These are phyloP conservation scores for Scheffersomyces stipitis DNA, from an alignment of 805 yeast genomes.

Conservation along the genomic window DNA sequence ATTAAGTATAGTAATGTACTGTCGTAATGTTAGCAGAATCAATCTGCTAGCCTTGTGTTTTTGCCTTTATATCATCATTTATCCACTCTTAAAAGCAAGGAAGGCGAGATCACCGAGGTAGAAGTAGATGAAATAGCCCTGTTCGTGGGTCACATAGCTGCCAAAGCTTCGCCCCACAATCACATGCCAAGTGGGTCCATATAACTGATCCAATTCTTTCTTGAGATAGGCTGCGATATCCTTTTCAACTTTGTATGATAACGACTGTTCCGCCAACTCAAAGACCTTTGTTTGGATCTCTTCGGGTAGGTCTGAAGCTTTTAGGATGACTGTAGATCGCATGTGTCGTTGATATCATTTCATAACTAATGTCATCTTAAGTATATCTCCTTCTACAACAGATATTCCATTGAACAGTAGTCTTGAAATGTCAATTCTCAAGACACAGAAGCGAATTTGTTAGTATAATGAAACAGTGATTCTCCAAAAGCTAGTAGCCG, in stretches of 20 bases:
- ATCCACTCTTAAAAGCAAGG: slow-evolving; percentile 67
- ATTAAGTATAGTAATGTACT: too few species aligned
- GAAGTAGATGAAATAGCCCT: slow-evolving; percentile 68
- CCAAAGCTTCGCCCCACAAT: slow-evolving; percentile 81
- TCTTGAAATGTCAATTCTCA: too few species aligned
- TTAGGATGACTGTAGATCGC: slow-evolving; percentile 39
- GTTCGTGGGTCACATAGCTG: slow-evolving; percentile 75
- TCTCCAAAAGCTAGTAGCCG: too few species aligned
- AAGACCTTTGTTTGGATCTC: slow-evolving; percentile 53
- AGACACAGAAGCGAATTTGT: too few species aligned
- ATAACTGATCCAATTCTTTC: slow-evolving; percentile 61
- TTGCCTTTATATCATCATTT: slow-evolving; percentile 11
- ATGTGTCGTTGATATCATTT: too few species aligned
- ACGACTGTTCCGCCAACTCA: slow-evolving; percentile 46
- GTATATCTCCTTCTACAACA: too few species aligned
- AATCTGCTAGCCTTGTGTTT: too few species aligned
- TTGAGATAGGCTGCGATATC: slow-evolving; percentile 68
- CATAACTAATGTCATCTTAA: too few species aligned
- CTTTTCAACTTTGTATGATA: slow-evolving; percentile 46
- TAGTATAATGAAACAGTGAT: too few species aligned
- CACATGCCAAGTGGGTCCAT: slow-evolving; percentile 79
- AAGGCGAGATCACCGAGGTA: slow-evolving; percentile 70
- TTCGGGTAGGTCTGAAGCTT: slow-evolving; percentile 47
- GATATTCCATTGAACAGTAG: too few species aligned
- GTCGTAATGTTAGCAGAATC: too few species aligned